Evolutionary conservation across 352 stramenopile species (phyloP).

Genomic region (Pythium apleroticum): DNA sequence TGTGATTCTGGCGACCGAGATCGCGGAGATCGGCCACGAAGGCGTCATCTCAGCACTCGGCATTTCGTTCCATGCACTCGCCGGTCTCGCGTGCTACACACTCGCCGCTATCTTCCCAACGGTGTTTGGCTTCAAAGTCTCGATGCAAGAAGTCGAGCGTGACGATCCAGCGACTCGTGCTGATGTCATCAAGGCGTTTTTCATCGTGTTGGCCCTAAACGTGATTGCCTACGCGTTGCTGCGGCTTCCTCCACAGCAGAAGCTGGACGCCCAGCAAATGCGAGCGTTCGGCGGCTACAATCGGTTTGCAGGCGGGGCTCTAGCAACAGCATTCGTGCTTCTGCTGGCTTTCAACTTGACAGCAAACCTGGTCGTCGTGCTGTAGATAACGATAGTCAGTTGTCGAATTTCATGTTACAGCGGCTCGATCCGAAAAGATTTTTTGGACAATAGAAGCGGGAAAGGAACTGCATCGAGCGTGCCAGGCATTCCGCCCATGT

Average conservation of each 20-base stretch:
- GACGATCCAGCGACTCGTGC: not conserved
- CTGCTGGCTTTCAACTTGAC: constrained; percentile 21
- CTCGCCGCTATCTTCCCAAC: constrained; percentile 30
- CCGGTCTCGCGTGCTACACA: constrained; percentile 26
- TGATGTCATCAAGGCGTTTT: constrained; percentile 18
- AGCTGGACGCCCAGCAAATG: constrained; percentile 46
- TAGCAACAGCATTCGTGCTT: constrained; percentile 34
- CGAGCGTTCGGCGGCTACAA: constrained; percentile 53
- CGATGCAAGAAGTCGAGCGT: not conserved
- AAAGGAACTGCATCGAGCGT: no score
- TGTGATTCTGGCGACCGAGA: constrained; percentile 44
- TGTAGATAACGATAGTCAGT: no score
- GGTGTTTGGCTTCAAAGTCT: constrained; percentile 1
- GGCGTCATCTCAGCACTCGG: constrained; percentile 49
- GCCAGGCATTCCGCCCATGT: no score
- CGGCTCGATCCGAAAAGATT: no score
- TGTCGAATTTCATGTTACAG: no score
- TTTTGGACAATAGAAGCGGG: no score
- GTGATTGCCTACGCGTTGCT: constrained; percentile 22
- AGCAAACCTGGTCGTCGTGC: constrained; percentile 15
- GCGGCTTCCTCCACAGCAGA: constrained; percentile 35
- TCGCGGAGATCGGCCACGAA: constrained; percentile 45
- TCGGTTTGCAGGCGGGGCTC: constrained; percentile 34
- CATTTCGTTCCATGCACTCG: constrained; percentile 47
- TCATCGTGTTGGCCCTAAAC: constrained; percentile 24